A percentile compares a stretch with the other conserved stretches of the same genome.
Conservation (phyloP, 305 asterid genomes). For the Galium porrigens region DNA sequence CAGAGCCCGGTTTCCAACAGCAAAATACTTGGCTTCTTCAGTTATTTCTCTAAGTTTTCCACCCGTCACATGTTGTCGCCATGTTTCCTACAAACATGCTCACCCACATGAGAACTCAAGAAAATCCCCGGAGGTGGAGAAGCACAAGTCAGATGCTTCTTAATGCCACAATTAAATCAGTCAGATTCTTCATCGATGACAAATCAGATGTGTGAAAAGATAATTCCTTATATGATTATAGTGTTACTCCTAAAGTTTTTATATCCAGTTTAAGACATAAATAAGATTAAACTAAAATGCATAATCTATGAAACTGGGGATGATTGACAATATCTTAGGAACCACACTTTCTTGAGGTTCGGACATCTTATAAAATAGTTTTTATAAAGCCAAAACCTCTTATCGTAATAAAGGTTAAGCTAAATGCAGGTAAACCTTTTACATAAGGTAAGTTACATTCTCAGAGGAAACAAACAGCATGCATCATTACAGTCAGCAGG, state of each 20-base stretch:
- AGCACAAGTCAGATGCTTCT: neutral
- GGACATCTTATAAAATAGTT: neutral
- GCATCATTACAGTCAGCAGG: neutral
- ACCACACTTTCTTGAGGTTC: neutral
- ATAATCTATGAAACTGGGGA: neutral
- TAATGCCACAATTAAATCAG: neutral
- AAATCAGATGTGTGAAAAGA: neutral
- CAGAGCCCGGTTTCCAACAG: constrained; percentile 78
- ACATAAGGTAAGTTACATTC: neutral
- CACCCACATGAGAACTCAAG: constrained; percentile 3
- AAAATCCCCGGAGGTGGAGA: neutral
- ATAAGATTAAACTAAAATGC: neutral
- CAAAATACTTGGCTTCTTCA: constrained; percentile 78
- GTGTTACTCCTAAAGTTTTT: neutral
- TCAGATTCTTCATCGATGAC: neutral
- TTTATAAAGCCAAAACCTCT: neutral
- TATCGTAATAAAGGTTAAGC: neutral
- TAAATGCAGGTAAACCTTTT: neutral
- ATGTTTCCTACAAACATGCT: constrained; percentile 45
- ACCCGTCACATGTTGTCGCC: constrained; percentile 96
- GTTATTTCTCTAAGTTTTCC: constrained; percentile 94
- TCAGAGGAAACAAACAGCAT: neutral
- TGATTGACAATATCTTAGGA: neutral
- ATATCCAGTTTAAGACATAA: neutral
- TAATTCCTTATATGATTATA: neutral